phyloP scores from a whole-genome alignment of 345 rosid species.

The Conringia planisiliqua region DNA sequence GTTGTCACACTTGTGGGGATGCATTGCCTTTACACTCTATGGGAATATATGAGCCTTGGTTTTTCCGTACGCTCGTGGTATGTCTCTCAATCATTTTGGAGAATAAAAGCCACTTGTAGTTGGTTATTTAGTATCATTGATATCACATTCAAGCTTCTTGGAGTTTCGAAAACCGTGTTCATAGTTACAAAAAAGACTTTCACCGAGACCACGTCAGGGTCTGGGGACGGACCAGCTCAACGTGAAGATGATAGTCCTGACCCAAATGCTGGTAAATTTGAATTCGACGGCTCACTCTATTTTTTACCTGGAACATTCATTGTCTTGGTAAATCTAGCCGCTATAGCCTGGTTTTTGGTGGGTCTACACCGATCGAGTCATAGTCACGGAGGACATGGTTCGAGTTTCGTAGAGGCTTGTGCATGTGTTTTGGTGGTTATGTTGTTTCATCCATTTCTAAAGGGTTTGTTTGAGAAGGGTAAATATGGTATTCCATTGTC shows the following conservation, averaged over 20 bases:
- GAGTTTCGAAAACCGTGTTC: slow-evolving; percentile 47
- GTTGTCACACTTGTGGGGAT: slow-evolving; percentile 5
- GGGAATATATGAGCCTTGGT: slow-evolving; percentile 23
- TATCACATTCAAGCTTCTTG: slow-evolving; percentile 39
- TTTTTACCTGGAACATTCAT: slow-evolving; percentile 57
- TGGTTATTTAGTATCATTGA: slow-evolving; percentile 43
- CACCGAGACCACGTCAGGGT: slow-evolving; percentile 2
- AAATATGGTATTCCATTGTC: slow-evolving; percentile 57
- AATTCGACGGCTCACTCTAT: slow-evolving; percentile 41
- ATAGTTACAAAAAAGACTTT: slow-evolving; percentile 50
- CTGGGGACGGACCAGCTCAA: background rate
- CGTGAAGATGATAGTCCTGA: background rate
- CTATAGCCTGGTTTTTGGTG: slow-evolving; percentile 20
- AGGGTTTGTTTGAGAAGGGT: slow-evolving; percentile 51
- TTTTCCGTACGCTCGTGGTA: background rate
- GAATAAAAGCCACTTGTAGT: slow-evolving; percentile 22
- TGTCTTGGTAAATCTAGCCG: slow-evolving; percentile 41
- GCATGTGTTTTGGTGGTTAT: slow-evolving; percentile 39
- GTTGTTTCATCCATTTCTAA: slow-evolving; percentile 47
- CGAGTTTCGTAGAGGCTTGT: slow-evolving; percentile 39
- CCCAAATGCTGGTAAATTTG: slow-evolving; percentile 22
- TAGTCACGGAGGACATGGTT: slow-evolving; percentile 3
- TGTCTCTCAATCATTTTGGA: background rate
- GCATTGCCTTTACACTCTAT: slow-evolving; percentile 20
- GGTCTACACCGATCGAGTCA: slow-evolving; percentile 12